Conservation (phyloP, 805 yeast species). For the Phaffomyces antillensis region DNA sequence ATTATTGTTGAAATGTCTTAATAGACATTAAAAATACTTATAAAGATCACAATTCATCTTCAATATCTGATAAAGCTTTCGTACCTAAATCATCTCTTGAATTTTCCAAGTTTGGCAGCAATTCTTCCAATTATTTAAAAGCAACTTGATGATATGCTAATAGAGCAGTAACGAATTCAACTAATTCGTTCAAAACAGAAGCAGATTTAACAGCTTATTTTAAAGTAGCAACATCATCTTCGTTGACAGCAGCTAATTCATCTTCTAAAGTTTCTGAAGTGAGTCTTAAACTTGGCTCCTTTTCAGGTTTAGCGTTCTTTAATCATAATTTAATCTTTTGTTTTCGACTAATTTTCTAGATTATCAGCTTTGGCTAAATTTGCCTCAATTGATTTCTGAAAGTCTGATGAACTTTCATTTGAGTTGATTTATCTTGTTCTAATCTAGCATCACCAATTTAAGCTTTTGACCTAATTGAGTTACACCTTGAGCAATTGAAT, state of each 20-base stretch:
- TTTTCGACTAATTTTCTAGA: slow-evolving; percentile 71
- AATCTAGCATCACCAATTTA: slow-evolving; percentile 77
- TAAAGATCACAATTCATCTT: slow-evolving; percentile 15
- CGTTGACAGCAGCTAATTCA: slow-evolving; percentile 83
- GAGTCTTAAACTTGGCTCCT: slow-evolving; percentile 67
- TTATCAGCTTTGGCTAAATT: slow-evolving; percentile 54
- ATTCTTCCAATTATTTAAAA: slow-evolving; percentile 52
- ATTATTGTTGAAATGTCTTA: too few relatives aligned
- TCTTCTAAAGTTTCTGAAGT: slow-evolving; percentile 82
- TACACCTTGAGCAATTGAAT: slow-evolving; percentile 54
- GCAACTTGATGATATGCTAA: slow-evolving; percentile 75
- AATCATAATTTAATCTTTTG: slow-evolving; percentile 70
- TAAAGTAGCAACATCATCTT: slow-evolving; percentile 79
- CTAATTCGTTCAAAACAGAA: slow-evolving; percentile 57
- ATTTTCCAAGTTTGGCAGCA: slow-evolving; percentile 57
- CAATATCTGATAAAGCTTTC: slow-evolving; percentile 17
- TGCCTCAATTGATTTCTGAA: slow-evolving; percentile 55
- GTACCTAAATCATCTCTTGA: slow-evolving; percentile 46
- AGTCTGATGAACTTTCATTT: slow-evolving; percentile 60
- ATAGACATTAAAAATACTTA: too few relatives aligned
- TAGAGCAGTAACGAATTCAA: slow-evolving; percentile 71
- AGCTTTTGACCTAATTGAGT: slow-evolving; percentile 60
- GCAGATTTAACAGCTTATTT: slow-evolving; percentile 70
- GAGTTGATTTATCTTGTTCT: slow-evolving; percentile 72
- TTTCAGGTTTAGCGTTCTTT: slow-evolving; percentile 47